Base-by-base conservation (phyloP, 1,139 yeast species). In the Sugiyamaella neomexicana region DNA sequence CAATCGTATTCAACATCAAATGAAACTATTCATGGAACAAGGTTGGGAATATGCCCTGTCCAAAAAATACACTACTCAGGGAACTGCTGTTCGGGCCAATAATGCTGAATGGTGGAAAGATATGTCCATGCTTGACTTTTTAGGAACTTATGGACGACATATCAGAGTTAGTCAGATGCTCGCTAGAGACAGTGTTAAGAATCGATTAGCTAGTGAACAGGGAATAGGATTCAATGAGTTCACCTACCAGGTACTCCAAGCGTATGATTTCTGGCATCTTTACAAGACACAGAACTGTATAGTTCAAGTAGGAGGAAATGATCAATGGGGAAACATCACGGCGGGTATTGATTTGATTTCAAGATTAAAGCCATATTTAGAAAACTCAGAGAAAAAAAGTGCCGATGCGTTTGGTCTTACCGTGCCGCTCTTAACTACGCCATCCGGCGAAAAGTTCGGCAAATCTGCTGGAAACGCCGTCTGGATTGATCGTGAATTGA, bases 311-410 rank as follows among this genome's bases (percentile, higher is more conserved):
- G 99, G 99, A 13, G 99, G 99, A 7, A 90, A 87, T 67, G 99
- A 93, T 68, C 99, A 93, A 71, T 93, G 97, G 93, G 99, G 99
- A 1, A 93, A 93, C 65, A 95, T 95, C 59, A 89, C 96, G 5
- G 98, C 98, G 0, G 99, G 99, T 0, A 81, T 89, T 49, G 99
- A 93, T 66, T 75, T 95, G 56, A 89, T 93, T 44, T 77, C 86
- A 1, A 75, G 97, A 60, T 70, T 89, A 53, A 66, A 63, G 42
- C 49, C 47, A 52, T 42, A 36, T 38, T 12, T 44, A 25, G 40
- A 43, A 20, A 32, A 50, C 2, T 45, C 53, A 15, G 50, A 50
- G 1, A 20, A 46, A 6, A 25, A 27, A 5, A 23, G 20, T 9
- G 15, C 17, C 4, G 68, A 66, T 8, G 79, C 84, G 0, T 89